phyloP scores from a whole-genome alignment of 2,329 filamentous ascomycete species.

The Penicillium sp. region DNA sequence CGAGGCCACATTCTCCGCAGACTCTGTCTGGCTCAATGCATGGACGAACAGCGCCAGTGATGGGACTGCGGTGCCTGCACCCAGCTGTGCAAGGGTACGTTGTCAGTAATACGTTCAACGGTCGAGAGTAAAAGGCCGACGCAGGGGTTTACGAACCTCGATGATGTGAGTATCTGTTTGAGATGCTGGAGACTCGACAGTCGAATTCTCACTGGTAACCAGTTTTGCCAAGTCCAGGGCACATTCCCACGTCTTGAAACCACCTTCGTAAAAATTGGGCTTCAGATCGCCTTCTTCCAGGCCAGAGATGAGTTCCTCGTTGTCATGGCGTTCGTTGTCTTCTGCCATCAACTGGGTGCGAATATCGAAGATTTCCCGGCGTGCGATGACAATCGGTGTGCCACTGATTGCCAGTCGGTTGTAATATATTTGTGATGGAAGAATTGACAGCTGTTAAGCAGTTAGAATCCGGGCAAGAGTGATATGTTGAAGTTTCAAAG shows the following conservation, averaged over 20 bases:
- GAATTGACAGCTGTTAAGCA: conserved; percentile 51
- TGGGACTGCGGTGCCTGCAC: conserved; percentile 67
- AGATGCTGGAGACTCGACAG: conserved; percentile 13
- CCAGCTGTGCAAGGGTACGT: conserved; percentile 48
- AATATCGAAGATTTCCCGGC: conserved; percentile 67
- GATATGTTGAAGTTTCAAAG: neutral
- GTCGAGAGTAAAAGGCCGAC: neutral
- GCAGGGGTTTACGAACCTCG: conserved; percentile 33
- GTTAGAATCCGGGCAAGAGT: conserved; percentile 8
- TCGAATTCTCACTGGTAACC: conserved; percentile 23
- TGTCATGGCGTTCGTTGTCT: conserved; percentile 46
- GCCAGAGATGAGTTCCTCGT: conserved; percentile 50
- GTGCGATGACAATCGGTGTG: conserved; percentile 48
- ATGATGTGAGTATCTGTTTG: conserved; percentile 45
- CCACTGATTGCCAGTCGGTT: conserved; percentile 53
- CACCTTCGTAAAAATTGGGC: conserved; percentile 67
- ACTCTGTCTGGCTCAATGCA: conserved; percentile 43
- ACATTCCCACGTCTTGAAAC: conserved; percentile 73
- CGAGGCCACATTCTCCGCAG: conserved; percentile 3
- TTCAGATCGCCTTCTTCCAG: conserved; percentile 62
- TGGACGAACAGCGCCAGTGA: conserved; percentile 59
- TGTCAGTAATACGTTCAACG: neutral
- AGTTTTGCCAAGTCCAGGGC: conserved; percentile 61
- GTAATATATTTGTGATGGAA: conserved; percentile 66
- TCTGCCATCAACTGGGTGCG: conserved; percentile 68